These are phyloP conservation scores for Aspergillus persii DNA, from an alignment of 2,329 filamentous ascomycete species.

Conservation along the genomic window DNA sequence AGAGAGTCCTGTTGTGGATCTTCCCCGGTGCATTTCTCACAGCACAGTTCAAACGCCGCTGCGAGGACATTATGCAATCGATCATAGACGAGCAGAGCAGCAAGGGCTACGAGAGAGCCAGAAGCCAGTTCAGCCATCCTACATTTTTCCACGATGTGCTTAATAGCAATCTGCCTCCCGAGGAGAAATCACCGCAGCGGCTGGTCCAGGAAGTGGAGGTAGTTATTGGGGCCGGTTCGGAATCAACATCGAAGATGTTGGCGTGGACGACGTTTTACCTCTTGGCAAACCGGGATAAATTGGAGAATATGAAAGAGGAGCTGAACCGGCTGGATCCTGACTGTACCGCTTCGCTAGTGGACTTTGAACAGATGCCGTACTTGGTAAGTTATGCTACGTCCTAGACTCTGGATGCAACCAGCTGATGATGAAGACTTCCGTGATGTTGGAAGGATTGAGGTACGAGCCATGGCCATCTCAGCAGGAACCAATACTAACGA, in stretches of 20 bases:
- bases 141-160: conserved; percentile 34
- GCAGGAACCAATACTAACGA: not conserved
- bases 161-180: conserved; percentile 23
- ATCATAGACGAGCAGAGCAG: conserved; percentile 19
- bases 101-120: conserved; percentile 1
- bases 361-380: conserved; percentile 30
- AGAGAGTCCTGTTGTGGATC: not conserved
- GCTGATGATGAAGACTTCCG: conserved; percentile 18
- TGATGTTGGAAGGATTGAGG: conserved; percentile 30
- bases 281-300: conserved; percentile 12
- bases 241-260: conserved; percentile 11
- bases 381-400: conserved; percentile 17
- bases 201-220: conserved; percentile 31
- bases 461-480: not conserved
- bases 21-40: conserved; percentile 10
- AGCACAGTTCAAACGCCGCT: conserved; percentile 15
- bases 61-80: conserved; percentile 5
- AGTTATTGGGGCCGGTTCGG: conserved; percentile 29
- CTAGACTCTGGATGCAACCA: not conserved
- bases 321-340: conserved; percentile 14
- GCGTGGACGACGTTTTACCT: conserved; percentile 12
- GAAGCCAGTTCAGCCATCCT: conserved; percentile 9
- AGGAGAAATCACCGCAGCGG: conserved; percentile 34
- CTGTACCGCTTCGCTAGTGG: conserved; percentile 14
- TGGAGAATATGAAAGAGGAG: conserved; percentile 20